Percentiles rank a stretch among this genome's conserved stretches.
These are phyloP conservation scores for Sporothrix brasiliensis DNA, from an alignment of 2,329 filamentous ascomycete genomes.

Conservation along the genomic window DNA sequence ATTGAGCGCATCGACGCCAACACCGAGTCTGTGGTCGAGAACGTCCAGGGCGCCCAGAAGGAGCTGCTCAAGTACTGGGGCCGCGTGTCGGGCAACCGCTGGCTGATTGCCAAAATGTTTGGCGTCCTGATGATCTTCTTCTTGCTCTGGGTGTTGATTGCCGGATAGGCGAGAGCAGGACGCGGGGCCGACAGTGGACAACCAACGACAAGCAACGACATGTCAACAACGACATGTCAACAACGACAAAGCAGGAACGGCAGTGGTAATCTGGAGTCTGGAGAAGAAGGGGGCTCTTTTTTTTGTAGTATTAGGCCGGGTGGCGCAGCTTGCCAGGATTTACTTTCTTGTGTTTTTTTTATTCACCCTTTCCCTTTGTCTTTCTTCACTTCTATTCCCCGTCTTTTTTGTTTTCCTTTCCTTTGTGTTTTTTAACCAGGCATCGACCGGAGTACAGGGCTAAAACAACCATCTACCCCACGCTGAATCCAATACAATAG, in stretches of 20 bases:
- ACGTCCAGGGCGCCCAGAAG: conserved; percentile 93
- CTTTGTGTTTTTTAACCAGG: conserved; percentile 26
- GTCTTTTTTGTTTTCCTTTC: neutral
- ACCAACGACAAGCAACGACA: neutral
- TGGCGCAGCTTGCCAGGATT: neutral
- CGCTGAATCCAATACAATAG: conserved; percentile 17
- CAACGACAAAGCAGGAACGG: neutral
- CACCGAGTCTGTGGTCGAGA: conserved; percentile 96
- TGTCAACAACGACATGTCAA: neutral
- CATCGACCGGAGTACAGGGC: conserved; percentile 25
- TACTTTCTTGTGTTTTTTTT: neutral
- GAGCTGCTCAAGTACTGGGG: conserved; percentile 98
- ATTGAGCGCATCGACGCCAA: conserved; percentile 54
- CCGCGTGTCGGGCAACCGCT: conserved; percentile 89
- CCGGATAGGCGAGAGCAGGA: conserved; percentile 47
- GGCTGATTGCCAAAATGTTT: conserved; percentile 88
- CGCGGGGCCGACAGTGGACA: no score
- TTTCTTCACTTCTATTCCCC: neutral
- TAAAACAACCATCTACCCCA: conserved; percentile 4
- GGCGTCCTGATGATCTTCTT: conserved; percentile 95
- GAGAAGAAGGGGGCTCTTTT: neutral
- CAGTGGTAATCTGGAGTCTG: conserved; percentile 14
- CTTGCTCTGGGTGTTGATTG: conserved; percentile 71
- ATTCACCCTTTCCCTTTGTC: neutral
- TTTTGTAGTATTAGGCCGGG: conserved; percentile 34